A percentile compares a stretch with the other conserved stretches of the same genome.
Evolutionary conservation across 2,329 filamentous ascomycete species (phyloP).

Genomic region (Mycogone perniciosa): DNA sequence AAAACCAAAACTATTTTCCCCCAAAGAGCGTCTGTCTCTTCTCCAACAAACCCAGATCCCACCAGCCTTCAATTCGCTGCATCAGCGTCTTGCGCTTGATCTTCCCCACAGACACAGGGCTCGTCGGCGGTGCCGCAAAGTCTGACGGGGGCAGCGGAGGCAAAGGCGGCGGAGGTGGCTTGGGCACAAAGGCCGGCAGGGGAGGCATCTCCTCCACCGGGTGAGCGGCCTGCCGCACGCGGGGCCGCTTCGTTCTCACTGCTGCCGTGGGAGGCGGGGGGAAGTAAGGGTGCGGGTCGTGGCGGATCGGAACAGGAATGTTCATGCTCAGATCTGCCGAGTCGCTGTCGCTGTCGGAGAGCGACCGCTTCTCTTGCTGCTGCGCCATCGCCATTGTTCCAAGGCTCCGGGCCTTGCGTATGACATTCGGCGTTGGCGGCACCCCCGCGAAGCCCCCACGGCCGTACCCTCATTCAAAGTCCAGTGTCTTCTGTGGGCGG

Average conservation of each 20-base stretch:
- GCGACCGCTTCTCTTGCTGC: conserved; percentile 21
- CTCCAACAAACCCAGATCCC: conserved; percentile 46
- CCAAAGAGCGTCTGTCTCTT: conserved; percentile 34
- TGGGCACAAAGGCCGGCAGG: conserved; percentile 7
- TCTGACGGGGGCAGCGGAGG: conserved; percentile 14
- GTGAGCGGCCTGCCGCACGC: conserved; percentile 18
- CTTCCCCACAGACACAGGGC: conserved; percentile 18
- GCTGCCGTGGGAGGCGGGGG: conserved; percentile 33
- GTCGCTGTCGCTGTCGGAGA: conserved; percentile 23
- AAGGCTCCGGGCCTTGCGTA: conserved; percentile 27
- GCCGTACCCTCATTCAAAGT: conserved; percentile 46
- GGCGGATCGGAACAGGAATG: conserved; percentile 13
- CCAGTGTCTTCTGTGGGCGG: conserved; percentile 32
- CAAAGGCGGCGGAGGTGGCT: conserved; percentile 17
- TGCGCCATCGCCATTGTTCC: conserved; percentile 32
- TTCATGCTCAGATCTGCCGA: conserved; percentile 25
- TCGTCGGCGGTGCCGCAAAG: conserved; percentile 13
- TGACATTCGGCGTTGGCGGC: conserved; percentile 15
- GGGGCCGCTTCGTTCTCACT: conserved; percentile 19
- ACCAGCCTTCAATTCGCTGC: conserved; percentile 47
- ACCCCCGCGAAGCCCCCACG: conserved; percentile 31
- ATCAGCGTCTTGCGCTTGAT: conserved; percentile 42
- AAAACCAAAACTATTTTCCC: conserved; percentile 8
- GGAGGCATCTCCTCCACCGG: conserved; percentile 26
- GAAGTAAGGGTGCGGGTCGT: conserved; percentile 22